Evolutionary conservation across 2,329 filamentous ascomycete genomes (phyloP).

Genomic region (Scytalidium lignicola): DNA sequence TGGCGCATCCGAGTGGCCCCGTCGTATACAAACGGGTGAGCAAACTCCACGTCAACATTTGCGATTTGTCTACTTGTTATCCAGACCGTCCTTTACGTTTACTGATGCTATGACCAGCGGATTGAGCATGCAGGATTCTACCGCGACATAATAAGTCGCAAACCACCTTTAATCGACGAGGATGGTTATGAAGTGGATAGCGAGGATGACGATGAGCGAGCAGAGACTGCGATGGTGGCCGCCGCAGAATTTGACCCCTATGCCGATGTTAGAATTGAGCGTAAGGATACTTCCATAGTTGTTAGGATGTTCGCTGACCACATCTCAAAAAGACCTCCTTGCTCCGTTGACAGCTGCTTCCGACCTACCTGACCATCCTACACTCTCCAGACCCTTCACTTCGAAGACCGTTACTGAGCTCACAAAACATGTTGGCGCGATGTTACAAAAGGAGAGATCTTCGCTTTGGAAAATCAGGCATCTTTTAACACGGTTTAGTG

Average conservation of each 20-base stretch:
- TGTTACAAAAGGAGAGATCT: constrained; percentile 70
- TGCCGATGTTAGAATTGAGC: constrained; percentile 63
- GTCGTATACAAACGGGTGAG: constrained; percentile 67
- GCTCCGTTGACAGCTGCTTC: constrained; percentile 70
- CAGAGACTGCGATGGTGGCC: constrained; percentile 54
- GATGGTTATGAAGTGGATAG: constrained; percentile 74
- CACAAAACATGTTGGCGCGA: constrained; percentile 60
- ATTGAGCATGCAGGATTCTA: constrained; percentile 70
- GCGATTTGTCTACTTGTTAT: constrained; percentile 20
- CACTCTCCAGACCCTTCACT: constrained; percentile 68
- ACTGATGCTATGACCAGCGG: constrained; percentile 39
- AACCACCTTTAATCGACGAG: constrained; percentile 67
- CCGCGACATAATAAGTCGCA: constrained; percentile 68
- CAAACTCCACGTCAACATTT: constrained; percentile 1
- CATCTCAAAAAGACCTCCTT: constrained; percentile 54
- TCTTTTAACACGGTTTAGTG: constrained; percentile 66
- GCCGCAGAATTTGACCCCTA: constrained; percentile 73
- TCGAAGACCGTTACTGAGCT: constrained; percentile 70
- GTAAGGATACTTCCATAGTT: constrained; percentile 39
- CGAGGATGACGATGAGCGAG: constrained; percentile 61
- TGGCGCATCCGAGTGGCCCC: constrained; percentile 61
- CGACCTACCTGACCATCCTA: constrained; percentile 69
- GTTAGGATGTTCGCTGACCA: constrained; percentile 20
- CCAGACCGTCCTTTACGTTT: constrained; percentile 6
- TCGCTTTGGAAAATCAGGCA: constrained; percentile 71